Conservation (phyloP, 192 early-diverging fungal genomes). For the Jimgerdemannia flammicorona region DNA sequence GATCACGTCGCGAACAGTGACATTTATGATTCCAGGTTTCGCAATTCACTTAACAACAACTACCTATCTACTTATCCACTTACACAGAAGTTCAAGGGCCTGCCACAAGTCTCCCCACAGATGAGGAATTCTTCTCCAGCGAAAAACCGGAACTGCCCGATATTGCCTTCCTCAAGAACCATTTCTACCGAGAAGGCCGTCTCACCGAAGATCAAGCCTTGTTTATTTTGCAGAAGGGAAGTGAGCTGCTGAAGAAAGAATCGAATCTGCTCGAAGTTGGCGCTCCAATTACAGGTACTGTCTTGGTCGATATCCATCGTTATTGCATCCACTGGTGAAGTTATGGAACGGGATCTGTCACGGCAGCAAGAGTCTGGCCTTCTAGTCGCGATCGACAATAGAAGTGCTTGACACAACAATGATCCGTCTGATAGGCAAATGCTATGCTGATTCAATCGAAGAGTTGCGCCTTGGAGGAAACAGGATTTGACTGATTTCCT, state of each 20-base stretch:
- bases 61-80: too few species aligned
- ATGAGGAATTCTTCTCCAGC: conserved; percentile 51
- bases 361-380: background rate
- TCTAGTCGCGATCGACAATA: background rate
- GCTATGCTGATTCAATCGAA: too few species aligned
- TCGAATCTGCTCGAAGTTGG: conserved; percentile 83
- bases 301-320: background rate
- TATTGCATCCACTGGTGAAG: background rate
- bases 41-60: background rate
- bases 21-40: background rate
- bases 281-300: conserved; percentile 84
- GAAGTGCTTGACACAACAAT: background rate
- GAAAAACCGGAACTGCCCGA: conserved; percentile 67
- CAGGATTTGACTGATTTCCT: too few species aligned
- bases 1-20: too few species aligned
- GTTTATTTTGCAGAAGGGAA: conserved; percentile 79
- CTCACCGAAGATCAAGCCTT: conserved; percentile 91
- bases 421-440: too few species aligned
- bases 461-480: too few species aligned
- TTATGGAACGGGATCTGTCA: background rate
- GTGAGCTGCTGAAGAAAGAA: conserved; percentile 77
- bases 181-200: conserved; percentile 91
- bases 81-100: conserved; percentile 51
- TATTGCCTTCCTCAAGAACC: conserved; percentile 80
- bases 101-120: conserved; percentile 40